Evolutionary conservation across 2,329 filamentous ascomycete genomes (phyloP).

Genomic region (Furcasterigmium sp.): DNA sequence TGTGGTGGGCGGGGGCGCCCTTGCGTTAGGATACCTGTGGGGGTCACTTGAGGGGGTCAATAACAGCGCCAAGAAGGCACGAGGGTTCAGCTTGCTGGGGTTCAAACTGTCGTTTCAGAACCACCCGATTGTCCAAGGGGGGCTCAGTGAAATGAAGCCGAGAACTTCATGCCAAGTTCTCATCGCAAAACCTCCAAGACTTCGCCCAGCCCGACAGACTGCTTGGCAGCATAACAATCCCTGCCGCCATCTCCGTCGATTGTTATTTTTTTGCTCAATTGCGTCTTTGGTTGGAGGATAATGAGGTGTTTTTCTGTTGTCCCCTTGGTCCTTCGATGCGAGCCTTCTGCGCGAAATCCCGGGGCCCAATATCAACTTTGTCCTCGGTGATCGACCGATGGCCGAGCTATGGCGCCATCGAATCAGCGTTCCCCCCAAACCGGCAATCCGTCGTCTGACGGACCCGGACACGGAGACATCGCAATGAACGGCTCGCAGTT

Average conservation of each 20-base stretch:
- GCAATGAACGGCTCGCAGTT: too few relatives aligned
- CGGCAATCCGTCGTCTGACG: conserved; percentile 4
- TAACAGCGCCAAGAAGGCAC: too few relatives aligned
- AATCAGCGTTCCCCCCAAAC: background rate
- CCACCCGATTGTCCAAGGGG: background rate
- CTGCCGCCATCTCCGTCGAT: background rate
- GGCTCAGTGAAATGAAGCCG: background rate
- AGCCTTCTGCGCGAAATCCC: background rate
- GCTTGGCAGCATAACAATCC: conserved; percentile 1
- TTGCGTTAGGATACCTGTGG: too few relatives aligned
- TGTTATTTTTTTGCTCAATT: conserved; percentile 2
- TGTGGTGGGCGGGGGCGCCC: too few relatives aligned
- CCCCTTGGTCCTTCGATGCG: background rate
- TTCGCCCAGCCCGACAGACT: conserved; percentile 2
- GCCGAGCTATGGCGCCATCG: too few relatives aligned
- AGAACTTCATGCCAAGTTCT: conserved; percentile 1
- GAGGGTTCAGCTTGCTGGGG: background rate
- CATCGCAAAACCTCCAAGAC: conserved; percentile 3
- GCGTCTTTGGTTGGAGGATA: background rate
- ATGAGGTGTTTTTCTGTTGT: background rate
- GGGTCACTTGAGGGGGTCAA: too few relatives aligned
- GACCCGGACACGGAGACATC: too few relatives aligned
- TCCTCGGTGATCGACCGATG: background rate
- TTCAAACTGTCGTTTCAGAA: background rate
- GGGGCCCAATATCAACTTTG: background rate